Percentiles rank a stretch among this genome's conserved stretches.
Conservation (phyloP, 768 basidiomycete genomes). For the Trametes punicea region DNA sequence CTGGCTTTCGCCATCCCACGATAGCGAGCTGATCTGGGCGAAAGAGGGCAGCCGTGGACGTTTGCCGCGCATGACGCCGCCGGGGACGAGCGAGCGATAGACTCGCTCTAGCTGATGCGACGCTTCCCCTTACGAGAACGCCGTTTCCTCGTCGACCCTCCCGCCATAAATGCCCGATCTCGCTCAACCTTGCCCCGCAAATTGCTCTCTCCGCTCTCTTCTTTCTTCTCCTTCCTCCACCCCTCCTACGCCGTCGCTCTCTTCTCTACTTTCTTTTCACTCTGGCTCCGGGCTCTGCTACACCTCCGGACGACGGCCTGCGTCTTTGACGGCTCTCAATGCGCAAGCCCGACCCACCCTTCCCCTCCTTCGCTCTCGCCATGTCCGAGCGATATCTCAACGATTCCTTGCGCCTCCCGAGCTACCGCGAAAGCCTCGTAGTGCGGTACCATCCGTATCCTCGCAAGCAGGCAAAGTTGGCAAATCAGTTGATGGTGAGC, state of each 20-base stretch:
- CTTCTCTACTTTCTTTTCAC: background rate
- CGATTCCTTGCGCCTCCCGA: slow-evolving; percentile 14
- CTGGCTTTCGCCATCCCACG: no score
- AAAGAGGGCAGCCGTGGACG: background rate
- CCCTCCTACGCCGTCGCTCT: background rate
- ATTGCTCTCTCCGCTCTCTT: background rate
- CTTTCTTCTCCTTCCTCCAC: background rate
- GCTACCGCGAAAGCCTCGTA: slow-evolving; percentile 16
- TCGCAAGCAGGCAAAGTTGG: background rate
- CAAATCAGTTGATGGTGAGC: slow-evolving; percentile 11
- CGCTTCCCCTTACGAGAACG: slow-evolving; percentile 6
- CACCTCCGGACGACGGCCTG: background rate
- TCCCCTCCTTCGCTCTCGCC: slow-evolving; percentile 13
- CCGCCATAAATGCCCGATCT: background rate
- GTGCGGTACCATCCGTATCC: slow-evolving; percentile 17
- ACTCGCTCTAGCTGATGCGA: slow-evolving; percentile 6
- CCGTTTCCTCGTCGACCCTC: slow-evolving; percentile 1
- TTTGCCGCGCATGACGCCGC: slow-evolving; percentile 5
- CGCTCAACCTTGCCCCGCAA: background rate
- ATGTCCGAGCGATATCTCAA: background rate
- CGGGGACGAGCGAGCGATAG: slow-evolving; percentile 5
- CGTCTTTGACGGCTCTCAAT: background rate
- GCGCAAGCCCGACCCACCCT: slow-evolving; percentile 11
- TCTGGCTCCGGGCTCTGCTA: background rate
- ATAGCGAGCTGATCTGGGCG: background rate